Conservation (phyloP, 148 eudicot species). For the Spergularia bocconei region DNA sequence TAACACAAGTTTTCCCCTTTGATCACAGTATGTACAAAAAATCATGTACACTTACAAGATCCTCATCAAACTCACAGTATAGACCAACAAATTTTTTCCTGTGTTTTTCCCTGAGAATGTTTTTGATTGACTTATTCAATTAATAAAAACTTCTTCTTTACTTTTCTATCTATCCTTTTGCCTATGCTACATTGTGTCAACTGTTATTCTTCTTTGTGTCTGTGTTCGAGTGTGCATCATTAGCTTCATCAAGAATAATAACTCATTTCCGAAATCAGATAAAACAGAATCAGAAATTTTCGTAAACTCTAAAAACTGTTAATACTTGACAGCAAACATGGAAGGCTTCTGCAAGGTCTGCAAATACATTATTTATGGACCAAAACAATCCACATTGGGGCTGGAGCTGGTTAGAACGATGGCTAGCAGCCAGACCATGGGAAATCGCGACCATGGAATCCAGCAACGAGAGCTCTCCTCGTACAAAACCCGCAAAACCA, state of each 20-base stretch:
- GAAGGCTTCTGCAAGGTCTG: slow-evolving; percentile 67
- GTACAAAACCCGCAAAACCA: slow-evolving; percentile 19
- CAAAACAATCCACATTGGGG: slow-evolving; percentile 89
- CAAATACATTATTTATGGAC: slow-evolving; percentile 65
- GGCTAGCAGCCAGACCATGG: slow-evolving; percentile 83
- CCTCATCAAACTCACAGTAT: not conserved
- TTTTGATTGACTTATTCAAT: slow-evolving; percentile 12
- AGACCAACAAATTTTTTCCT: not conserved
- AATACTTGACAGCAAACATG: slow-evolving; percentile 69
- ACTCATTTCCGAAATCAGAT: no score
- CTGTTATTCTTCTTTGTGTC: not conserved
- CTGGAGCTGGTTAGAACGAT: slow-evolving; percentile 97
- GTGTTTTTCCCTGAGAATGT: slow-evolving; percentile 3
- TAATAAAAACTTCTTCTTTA: slow-evolving; percentile 9
- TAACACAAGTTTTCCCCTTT: not conserved
- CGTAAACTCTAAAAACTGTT: not conserved
- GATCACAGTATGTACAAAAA: not conserved
- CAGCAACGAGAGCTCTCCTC: slow-evolving; percentile 47
- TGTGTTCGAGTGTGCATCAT: no score
- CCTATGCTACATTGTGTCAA: not conserved
- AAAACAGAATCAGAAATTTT: no score
- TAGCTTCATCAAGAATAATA: not conserved
- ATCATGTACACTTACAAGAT: slow-evolving; percentile 11
- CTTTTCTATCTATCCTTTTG: not conserved
- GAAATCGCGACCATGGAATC: slow-evolving; percentile 40